A percentile compares a stretch with the other conserved stretches of the same genome.
These are phyloP conservation scores for Naganishia sp. DNA, from an alignment of 1,284 basidiomycete genomes.

Conservation along the genomic window DNA sequence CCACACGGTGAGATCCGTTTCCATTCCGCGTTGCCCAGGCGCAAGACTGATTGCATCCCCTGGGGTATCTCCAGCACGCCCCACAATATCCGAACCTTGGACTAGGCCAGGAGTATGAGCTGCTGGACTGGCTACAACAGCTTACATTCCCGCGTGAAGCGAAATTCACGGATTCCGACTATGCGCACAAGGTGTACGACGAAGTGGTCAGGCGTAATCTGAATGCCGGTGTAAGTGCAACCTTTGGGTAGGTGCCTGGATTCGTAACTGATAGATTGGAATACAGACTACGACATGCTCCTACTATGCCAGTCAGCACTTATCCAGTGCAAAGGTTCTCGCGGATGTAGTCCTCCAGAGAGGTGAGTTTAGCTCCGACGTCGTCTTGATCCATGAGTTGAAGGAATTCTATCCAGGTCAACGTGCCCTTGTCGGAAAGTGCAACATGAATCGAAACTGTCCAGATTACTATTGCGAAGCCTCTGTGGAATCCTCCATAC, in stretches of 20 bases:
- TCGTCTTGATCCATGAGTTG: neutral
- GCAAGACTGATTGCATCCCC: conserved; percentile 23
- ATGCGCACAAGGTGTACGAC: conserved; percentile 71
- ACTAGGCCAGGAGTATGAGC: conserved; percentile 62
- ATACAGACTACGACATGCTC: conserved; percentile 85
- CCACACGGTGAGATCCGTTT: conserved; percentile 66
- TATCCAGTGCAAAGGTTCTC: conserved; percentile 75
- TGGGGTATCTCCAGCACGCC: conserved; percentile 64
- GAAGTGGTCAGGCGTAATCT: conserved; percentile 74
- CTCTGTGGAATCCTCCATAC: conserved; percentile 62
- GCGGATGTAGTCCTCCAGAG: conserved; percentile 70
- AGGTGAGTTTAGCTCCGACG: conserved; percentile 56
- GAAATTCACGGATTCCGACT: conserved; percentile 70
- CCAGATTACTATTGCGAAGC: conserved; percentile 73
- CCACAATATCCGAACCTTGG: conserved; percentile 84
- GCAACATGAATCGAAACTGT: conserved; percentile 85
- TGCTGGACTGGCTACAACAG: conserved; percentile 86
- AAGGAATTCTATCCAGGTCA: conserved; percentile 62
- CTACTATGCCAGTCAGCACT: conserved; percentile 84
- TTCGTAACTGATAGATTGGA: neutral
- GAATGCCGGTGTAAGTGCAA: conserved; percentile 67
- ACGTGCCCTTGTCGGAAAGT: conserved; percentile 85
- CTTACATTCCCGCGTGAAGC: conserved; percentile 88
- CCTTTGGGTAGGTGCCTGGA: neutral
- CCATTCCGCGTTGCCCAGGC: neutral